Conservation (phyloP, 2,329 filamentous ascomycete species). For the Triangularia verruculosa region DNA sequence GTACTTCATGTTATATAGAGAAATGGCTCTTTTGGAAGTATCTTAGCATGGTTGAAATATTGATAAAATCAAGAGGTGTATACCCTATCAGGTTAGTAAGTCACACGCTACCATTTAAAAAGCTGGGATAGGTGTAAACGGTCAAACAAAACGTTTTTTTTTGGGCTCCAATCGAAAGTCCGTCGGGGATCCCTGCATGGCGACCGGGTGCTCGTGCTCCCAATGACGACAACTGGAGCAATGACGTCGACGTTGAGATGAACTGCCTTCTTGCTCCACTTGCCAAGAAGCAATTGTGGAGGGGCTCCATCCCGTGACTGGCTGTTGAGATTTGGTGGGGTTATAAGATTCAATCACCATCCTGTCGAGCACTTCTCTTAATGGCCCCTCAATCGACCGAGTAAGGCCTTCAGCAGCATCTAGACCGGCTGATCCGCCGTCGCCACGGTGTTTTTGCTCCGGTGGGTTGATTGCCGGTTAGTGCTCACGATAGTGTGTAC, state of each 20-base stretch:
- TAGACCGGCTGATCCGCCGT: neutral
- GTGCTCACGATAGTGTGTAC: neutral
- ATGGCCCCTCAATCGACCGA: neutral
- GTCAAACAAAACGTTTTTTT: neutral
- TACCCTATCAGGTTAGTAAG: no score
- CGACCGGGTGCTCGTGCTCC: constrained; percentile 18
- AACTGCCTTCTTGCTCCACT: constrained; percentile 9
- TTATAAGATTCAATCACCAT: neutral
- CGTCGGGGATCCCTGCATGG: constrained; percentile 19
- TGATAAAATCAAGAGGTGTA: no score
- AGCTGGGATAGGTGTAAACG: no score
- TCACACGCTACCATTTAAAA: no score
- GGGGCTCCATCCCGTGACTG: neutral
- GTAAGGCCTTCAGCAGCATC: neutral
- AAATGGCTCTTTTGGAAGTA: no score
- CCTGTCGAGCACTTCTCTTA: neutral
- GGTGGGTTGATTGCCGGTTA: neutral
- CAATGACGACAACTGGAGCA: constrained; percentile 29
- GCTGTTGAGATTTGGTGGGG: neutral
- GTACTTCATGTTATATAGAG: no score
- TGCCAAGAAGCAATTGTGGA: neutral
- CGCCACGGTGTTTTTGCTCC: neutral
- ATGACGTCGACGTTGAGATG: constrained; percentile 30
- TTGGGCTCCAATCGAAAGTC: constrained; percentile 6
- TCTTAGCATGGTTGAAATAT: no score